Evolutionary conservation across 352 stramenopile genomes (phyloP).

Genomic region (Globisporangium spinosum): DNA sequence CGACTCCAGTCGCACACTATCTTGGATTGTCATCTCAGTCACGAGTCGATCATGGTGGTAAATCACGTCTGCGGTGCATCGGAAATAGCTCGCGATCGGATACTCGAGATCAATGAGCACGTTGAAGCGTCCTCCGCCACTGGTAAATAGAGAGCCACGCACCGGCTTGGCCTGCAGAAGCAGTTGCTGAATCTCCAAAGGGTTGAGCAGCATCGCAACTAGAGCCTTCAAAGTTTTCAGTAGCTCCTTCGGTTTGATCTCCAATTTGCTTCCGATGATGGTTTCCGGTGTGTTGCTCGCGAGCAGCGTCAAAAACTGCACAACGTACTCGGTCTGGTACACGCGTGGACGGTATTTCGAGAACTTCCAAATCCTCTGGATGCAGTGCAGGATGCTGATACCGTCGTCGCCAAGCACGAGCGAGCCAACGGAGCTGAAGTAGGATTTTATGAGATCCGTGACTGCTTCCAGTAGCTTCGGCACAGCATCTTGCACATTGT

Average conservation of each 20-base stretch:
- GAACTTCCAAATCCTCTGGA: conserved; percentile 54
- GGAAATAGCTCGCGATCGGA: conserved; percentile 37
- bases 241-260: conserved; percentile 34
- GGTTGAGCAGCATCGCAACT: conserved; percentile 31
- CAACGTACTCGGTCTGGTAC: conserved; percentile 51
- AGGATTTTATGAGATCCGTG: conserved; percentile 39
- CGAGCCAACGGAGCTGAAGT: conserved; percentile 42
- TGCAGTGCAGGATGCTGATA: conserved; percentile 53
- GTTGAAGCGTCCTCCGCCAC: background rate
- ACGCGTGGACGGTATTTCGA: conserved; percentile 31
- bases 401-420: conserved; percentile 35
- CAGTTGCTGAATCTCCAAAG: conserved; percentile 47
- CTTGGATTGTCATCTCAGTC: conserved; percentile 13
- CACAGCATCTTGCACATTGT: conserved; percentile 30
- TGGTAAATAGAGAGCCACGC: conserved; percentile 7
- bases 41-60: conserved; percentile 57
- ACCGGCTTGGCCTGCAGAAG: conserved; percentile 32
- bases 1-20: background rate
- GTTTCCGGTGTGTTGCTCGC: conserved; percentile 37
- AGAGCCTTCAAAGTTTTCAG: conserved; percentile 42
- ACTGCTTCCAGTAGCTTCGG: conserved; percentile 48
- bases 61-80: conserved; percentile 50
- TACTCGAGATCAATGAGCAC: conserved; percentile 38
- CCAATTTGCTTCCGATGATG: conserved; percentile 18
- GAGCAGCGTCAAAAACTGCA: conserved; percentile 56